Percentiles rank a stretch among this genome's conserved stretches.
Conservation (phyloP, 2,329 filamentous ascomycete species). For the Arthrobotrys musiformis region DNA sequence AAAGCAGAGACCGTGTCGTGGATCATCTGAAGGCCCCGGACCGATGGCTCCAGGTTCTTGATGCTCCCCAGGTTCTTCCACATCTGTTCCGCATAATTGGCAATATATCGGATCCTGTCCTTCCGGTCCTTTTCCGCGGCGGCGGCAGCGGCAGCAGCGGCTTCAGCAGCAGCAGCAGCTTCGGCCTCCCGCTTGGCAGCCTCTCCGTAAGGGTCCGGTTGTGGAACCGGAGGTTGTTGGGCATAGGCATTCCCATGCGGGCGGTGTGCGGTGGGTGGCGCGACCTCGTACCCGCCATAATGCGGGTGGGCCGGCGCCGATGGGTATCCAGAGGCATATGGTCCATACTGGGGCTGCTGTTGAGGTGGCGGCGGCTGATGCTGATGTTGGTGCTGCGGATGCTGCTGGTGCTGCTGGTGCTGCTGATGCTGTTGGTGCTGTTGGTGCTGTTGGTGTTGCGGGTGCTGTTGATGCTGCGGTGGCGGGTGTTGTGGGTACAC, state of each 20-base stretch:
- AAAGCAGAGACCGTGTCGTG: slow-evolving; percentile 61
- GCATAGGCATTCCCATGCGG: slow-evolving; percentile 19
- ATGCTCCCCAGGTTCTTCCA: slow-evolving; percentile 40
- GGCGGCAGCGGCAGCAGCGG: slow-evolving; percentile 6
- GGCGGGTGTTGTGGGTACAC: slow-evolving; percentile 35
- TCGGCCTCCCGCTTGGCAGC: slow-evolving; percentile 45
- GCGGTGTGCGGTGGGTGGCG: slow-evolving; percentile 1
- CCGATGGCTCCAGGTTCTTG: slow-evolving; percentile 37
- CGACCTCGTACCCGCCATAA: slow-evolving; percentile 33
- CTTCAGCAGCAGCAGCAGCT: slow-evolving; percentile 32
- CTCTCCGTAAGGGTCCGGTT: slow-evolving; percentile 42
- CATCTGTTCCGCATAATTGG: slow-evolving; percentile 39
- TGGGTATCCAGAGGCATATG: slow-evolving; percentile 17
- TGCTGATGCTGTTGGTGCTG: slow-evolving; percentile 23
- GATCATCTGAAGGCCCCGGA: slow-evolving; percentile 46
- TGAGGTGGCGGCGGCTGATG: slow-evolving; percentile 13
- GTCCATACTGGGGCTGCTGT: not conserved
- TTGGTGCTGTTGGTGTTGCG: not conserved
- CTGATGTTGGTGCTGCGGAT: slow-evolving; percentile 14
- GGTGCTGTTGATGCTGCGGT: slow-evolving; percentile 23
- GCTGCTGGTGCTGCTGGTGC: slow-evolving; percentile 13
- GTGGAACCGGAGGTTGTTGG: slow-evolving; percentile 24
- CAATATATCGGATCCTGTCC: slow-evolving; percentile 44
- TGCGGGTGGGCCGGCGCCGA: slow-evolving; percentile 27
- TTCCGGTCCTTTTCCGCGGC: slow-evolving; percentile 41